Evolutionary conservation across 176 grass and related monocot species (phyloP), one percentile per base, ranked within the genome.

Genomic region (Triticum timopheevii): DNA sequence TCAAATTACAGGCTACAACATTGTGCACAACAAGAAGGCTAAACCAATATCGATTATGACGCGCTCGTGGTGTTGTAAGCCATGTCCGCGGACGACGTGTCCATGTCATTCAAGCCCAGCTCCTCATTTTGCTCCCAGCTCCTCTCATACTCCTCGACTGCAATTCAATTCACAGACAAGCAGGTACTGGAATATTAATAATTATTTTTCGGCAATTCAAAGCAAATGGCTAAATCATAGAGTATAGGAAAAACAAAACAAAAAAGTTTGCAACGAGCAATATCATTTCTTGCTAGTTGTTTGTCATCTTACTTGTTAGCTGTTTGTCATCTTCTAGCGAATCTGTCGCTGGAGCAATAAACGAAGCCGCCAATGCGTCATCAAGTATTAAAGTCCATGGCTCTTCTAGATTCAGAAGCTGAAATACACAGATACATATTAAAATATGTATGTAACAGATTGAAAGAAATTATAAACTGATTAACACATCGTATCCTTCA

Each of bases 111-210:
- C 86, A 99, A 84, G 30, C 97, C 94, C 40, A 94, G 87, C 69
- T 99, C 97, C 80, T 99, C 97, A 15, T 99, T 99, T 78, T 99
- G 97, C 83, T 96, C 97, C 87, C 85, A 96, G 28, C 84, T 90
- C 87, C 97, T 91, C 68, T 92, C 47, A 59, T 96, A 99, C 82
- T 99, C 92, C 77, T 94, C 97, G 42, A 93, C 97, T 96, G 90
- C 50, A 62, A 78, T 85, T 74, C 54, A 89, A 78, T 86, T 69
- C 54, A 89, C 19, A 40, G 6, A 83, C 67, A 86, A 65, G 4
- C 84, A 47, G 24, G 49, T 4, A 49, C 65, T 44, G 9, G 7
- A 20, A 22, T 58, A 58, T 58, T 22, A 58, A 8, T 58, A 58
- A 1, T 8, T 0, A 58, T 20, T 20, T 49, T 58, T 19, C 40